Evolutionary conservation across 768 basidiomycete genomes (phyloP), one percentile per base, ranked within the genome.

Genomic region (Xerocomus brunneocitrinus): DNA sequence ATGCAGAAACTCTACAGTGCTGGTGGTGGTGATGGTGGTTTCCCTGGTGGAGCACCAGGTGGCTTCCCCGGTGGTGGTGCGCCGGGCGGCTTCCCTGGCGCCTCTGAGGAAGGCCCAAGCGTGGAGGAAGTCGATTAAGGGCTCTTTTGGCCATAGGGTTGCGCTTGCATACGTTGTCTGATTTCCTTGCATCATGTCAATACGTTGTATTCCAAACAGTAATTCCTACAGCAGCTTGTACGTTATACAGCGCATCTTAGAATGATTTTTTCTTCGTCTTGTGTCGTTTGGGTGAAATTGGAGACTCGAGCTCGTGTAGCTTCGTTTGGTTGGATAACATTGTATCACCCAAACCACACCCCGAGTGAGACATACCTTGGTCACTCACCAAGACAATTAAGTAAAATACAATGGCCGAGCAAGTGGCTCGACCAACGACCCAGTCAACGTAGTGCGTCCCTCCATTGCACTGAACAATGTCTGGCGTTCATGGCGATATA

Each of bases 111-210:
- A 30, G 93, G 92, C 42, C 92, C 91, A 43, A 86, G 84, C 54
- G 91, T 94, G 49, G 91, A 95, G 78, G 91, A 94, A 75, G 92
- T 93, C 62, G 87, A 89, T 69, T 89, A 80, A 79, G 58, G 54
- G 59, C 51, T 53, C 58, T 34, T 1, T 19, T 6, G 30, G 30
- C 30, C 30, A 30, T 8, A 10, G 12, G 32, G 12, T 61, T 59
- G 36, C 50, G 48, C 47, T 60, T 57, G 64, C 59, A 57, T 62
- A 43, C 49, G 56, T 55, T 67, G 32, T 34, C 44, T 43, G 53
- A 62, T 62, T 59, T 54, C 59, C 54, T 56, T 55, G 69, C 69
- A 71, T 68, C 52, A 47, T 62, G 62, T 58, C 59, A 59, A 52
- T 69, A 69, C 52, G 62, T 59, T 63, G 65, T 70, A 67, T 54